phyloP scores from a whole-genome alignment of 208 protist species.

The Willaertia magna region DNA sequence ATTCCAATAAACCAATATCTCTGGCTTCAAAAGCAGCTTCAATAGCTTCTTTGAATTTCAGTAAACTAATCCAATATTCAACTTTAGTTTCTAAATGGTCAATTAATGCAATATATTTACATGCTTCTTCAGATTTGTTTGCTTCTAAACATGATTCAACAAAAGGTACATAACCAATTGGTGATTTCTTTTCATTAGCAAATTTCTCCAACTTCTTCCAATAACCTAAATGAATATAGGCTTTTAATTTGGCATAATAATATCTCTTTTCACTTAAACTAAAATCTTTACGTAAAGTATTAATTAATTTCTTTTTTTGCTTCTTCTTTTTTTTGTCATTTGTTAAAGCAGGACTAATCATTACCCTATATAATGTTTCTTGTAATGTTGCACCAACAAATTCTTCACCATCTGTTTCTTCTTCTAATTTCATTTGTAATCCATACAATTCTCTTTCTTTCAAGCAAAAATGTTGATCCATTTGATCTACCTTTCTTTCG shows the following conservation, averaged over 20 bases:
- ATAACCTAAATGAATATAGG: not conserved
- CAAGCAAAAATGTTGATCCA: not conserved
- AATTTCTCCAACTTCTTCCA: not conserved
- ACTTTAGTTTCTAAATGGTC: not conserved
- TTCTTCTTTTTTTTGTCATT: not conserved
- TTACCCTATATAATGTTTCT: not conserved
- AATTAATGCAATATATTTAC: slow-evolving; percentile 3
- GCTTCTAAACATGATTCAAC: not conserved
- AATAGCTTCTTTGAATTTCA: slow-evolving; percentile 11
- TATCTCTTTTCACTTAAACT: not conserved
- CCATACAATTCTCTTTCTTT: not conserved
- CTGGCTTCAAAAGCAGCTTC: not conserved
- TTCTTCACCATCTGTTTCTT: not conserved
- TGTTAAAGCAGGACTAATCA: not conserved
- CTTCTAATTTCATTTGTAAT: not conserved
- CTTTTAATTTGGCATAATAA: not conserved
- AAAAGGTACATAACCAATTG: slow-evolving; percentile 18
- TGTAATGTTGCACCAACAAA: not conserved
- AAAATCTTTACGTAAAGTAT: not conserved
- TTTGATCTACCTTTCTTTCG: not conserved
- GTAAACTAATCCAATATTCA: slow-evolving; percentile 1
- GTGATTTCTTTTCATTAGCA: not conserved
- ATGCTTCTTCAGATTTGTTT: not conserved
- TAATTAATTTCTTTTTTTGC: not conserved
- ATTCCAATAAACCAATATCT: slow-evolving; percentile 6